Evolutionary conservation across 2,329 filamentous ascomycete genomes (phyloP), one percentile per base, ranked within the genome.

Genomic region (Xylariaceae sp.): DNA sequence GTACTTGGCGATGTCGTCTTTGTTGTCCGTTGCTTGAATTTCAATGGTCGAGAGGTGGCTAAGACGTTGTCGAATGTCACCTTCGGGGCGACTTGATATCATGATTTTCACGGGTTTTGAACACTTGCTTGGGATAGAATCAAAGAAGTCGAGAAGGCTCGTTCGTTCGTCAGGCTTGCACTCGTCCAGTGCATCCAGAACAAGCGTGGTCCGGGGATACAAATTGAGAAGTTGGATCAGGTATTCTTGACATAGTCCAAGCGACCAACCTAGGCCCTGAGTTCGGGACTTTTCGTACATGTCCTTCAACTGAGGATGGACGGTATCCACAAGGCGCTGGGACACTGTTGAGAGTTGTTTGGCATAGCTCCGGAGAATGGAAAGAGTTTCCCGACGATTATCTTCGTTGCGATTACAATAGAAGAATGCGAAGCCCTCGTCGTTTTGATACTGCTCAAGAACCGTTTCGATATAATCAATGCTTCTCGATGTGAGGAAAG

Each of bases 381-480:
- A 13, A 30, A 62, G 57, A 11, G 60, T 37, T 10, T 50, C 39
- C 51, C 53, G 57, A n/a, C 60, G 60, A 17, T 56, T 15, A 5
- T 57, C 60, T 51, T 62, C 57, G 53, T 54, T 60, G 18, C 57
- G 57, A 18, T 62, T 62, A 51, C 60, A 62, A 51, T 62, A 62
- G 48, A 60, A 60, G 35, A 62, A 62, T 37, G 60, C 57, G 35
- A 62, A 55, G 8, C 57, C n/a, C 17, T 62, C 60, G 10, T 60
- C 54, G 18, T 57, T 57, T n/a, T 30, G 23, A 30, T 30, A 30
- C 18, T 17, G 35, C 45, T 17, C 15, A 4, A 7, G 7, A 50
- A 62, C 51, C 44, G 18, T 47, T 51, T 55, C 45, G 17, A 51
- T 47, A 9, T 54, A 17, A 3, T 62, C 60, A 17, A 62, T 51